A percentile compares a stretch with the other conserved stretches of the same genome.
phyloP scores from a whole-genome alignment of 2,329 filamentous ascomycete species.

The Scytalidium sp. region DNA sequence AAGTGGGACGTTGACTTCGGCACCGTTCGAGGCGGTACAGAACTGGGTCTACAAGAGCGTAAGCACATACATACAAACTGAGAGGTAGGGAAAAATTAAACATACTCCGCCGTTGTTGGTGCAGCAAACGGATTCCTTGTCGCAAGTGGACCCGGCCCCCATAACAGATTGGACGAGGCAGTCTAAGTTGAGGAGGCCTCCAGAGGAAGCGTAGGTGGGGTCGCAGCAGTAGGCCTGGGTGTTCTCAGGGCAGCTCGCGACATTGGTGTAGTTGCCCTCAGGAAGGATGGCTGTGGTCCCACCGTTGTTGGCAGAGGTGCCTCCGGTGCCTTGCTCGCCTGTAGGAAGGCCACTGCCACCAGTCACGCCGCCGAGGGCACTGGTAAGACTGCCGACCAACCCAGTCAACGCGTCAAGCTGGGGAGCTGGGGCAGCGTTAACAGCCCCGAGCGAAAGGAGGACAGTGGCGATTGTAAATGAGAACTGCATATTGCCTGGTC shows the following conservation, averaged over 20 bases:
- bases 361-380: neutral
- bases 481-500: constrained; percentile 7
- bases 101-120: neutral
- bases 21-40: neutral
- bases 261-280: neutral
- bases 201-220: neutral
- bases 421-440: neutral
- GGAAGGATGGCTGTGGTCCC: neutral
- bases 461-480: constrained; percentile 1
- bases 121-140: constrained; percentile 2
- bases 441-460: neutral
- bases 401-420: neutral
- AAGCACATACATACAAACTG: constrained; percentile 65
- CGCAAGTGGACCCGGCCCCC: constrained; percentile 1
- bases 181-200: neutral
- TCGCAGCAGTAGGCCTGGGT: constrained; percentile 1
- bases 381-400: neutral
- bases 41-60: constrained; percentile 94
- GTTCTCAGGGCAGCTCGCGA: neutral
- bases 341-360: neutral
- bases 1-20: neutral
- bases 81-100: constrained; percentile 3
- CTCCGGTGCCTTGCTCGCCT: neutral
- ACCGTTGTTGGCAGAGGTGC: neutral
- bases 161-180: constrained; percentile 4